Evolutionary conservation across 306 rosid species (phyloP), one percentile per base, ranked within the genome.

Genomic region (Gastrolobium bilobum): DNA sequence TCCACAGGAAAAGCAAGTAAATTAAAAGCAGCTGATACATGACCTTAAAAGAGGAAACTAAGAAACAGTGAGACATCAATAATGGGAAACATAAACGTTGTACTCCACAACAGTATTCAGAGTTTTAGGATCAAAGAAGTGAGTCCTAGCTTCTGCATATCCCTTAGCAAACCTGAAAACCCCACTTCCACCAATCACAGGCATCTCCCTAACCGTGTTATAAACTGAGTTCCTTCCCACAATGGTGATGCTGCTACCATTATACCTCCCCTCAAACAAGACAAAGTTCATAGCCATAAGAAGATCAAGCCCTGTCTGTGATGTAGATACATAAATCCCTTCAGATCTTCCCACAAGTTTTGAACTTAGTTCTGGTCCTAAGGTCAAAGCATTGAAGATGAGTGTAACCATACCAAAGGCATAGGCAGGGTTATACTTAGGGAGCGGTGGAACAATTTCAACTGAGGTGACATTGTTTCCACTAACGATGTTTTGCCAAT

Each of bases 101-200:
- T 90, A 91, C 81, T 91, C 91, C 43, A 87, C 70, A 0, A 26
- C 4, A 33, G 92, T 89, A 56, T 89, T 83, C n/a, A 88, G 85
- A 0, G 90, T 38, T 1, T 7, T 10, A 2, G 0, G 0, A 44
- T 73, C 54, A 7, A 68, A 2, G 0, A 3, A 63, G 7, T 58
- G 29, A 50, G 90, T 91, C 4, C 20, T 68, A 9, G 79, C 88
- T 7, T 87, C 39, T 2, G 61, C 92, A 81, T 89, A 93, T 0
- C 97, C 94, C 2, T 82, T 82, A 0, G 97, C 92, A 75, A 91
- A 89, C 40, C 92, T 35, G 81, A 20, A 20, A 20, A 20, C 82
- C 4, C 95, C 91, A 20, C 88, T 88, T 2, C 95, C 92, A 2
- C 94, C 97, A 31, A 91, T 70, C 68, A 91, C 90, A 0, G 97